These are phyloP conservation scores for Xylaria venustula DNA, from an alignment of 495 filamentous ascomycete species.

Conservation along the genomic window DNA sequence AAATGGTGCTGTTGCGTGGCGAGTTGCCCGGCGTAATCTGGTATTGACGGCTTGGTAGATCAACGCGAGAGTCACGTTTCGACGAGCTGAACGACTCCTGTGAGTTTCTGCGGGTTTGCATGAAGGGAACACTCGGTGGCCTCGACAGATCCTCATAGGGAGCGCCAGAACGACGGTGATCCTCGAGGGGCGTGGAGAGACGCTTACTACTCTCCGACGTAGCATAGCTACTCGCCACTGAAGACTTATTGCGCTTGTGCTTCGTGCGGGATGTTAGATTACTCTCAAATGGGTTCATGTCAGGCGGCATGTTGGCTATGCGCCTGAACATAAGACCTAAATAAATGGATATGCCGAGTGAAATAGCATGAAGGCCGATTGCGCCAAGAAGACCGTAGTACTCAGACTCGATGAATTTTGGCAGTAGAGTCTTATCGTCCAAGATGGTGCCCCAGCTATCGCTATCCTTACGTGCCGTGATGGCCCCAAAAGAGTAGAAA, in stretches of 20 bases:
- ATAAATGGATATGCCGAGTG: slow-evolving; percentile 66
- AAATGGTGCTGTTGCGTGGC: slow-evolving; percentile 40
- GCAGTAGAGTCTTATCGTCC: slow-evolving; percentile 40
- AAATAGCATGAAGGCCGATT: slow-evolving; percentile 66
- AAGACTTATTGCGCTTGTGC: slow-evolving; percentile 73
- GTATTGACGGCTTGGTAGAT: slow-evolving; percentile 53
- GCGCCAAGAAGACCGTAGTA: slow-evolving; percentile 62
- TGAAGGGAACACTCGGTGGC: slow-evolving; percentile 68
- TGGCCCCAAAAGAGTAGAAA: slow-evolving; percentile 71
- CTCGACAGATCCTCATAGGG: slow-evolving; percentile 54
- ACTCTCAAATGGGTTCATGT: slow-evolving; percentile 89
- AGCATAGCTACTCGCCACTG: slow-evolving; percentile 53
- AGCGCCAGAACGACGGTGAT: slow-evolving; percentile 47
- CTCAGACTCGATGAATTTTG: slow-evolving; percentile 57
- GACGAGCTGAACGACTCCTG: slow-evolving; percentile 46
- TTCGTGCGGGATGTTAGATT: slow-evolving; percentile 69
- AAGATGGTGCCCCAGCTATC: slow-evolving; percentile 64
- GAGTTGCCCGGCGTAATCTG: slow-evolving; percentile 43
- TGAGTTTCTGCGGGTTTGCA: slow-evolving; percentile 66
- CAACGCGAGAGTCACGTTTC: slow-evolving; percentile 47
- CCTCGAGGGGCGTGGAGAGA: slow-evolving; percentile 45
- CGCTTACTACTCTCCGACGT: slow-evolving; percentile 52
- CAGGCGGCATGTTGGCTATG: slow-evolving; percentile 76
- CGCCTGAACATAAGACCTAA: slow-evolving; percentile 74
- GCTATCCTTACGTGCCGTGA: slow-evolving; percentile 54